A percentile compares a stretch with the other conserved stretches of the same genome.
Evolutionary conservation across 2,329 filamentous ascomycete species (phyloP).

Genomic region (Colletotrichum endophyticum): DNA sequence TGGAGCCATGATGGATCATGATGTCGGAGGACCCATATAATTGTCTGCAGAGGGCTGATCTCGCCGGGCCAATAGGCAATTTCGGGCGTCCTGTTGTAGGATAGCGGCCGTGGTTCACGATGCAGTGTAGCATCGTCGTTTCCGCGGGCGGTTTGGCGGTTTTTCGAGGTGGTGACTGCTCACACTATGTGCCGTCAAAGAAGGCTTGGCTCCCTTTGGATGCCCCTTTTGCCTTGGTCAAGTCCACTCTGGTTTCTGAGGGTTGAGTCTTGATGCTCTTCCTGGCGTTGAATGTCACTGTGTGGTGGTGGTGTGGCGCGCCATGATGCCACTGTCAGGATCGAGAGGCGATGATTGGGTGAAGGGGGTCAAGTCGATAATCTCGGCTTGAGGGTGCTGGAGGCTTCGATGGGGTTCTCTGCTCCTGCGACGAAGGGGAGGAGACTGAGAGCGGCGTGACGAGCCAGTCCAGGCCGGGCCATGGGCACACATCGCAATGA

Average conservation of each 20-base stretch:
- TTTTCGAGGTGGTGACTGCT: not conserved
- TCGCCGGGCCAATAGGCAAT: constrained; percentile 20
- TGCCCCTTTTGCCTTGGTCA: not conserved
- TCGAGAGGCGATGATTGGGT: not conserved
- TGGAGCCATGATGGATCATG: constrained; percentile 19
- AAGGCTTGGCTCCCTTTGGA: not conserved
- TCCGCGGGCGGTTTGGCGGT: not conserved
- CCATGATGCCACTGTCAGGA: constrained; percentile 3
- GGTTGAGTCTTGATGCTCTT: not conserved
- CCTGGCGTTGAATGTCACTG: not conserved
- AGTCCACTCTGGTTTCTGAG: not conserved
- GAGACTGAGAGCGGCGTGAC: not conserved
- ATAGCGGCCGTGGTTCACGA: constrained; percentile 16
- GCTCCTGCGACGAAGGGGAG: not conserved
- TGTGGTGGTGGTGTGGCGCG: not conserved
- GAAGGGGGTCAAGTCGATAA: not conserved
- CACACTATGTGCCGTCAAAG: not conserved
- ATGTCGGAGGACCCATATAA: constrained; percentile 14
- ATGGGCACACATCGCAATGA: not conserved
- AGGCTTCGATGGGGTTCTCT: not conserved
- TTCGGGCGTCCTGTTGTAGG: constrained; percentile 8
- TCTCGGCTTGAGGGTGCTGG: not conserved
- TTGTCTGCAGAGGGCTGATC: constrained; percentile 19
- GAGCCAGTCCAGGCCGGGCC: constrained; percentile 2
- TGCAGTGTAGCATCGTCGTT: constrained; percentile 14